Percentiles rank a stretch among this genome's conserved stretches.
Conservation (phyloP, 208 protist genomes). For the Phytomonas sp. region DNA sequence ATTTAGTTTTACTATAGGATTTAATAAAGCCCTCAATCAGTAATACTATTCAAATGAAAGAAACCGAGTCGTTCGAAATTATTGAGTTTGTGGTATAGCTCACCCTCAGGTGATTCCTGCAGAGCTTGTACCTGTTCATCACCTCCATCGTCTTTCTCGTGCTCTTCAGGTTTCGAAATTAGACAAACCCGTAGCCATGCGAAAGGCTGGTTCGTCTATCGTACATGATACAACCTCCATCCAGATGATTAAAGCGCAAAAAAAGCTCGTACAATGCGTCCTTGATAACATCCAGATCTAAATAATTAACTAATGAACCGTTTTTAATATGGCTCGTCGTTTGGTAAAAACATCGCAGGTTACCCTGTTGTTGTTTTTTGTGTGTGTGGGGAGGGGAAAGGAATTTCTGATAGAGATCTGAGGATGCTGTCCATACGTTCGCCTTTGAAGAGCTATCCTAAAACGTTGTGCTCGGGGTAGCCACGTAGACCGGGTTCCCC, state of each 20-base stretch:
- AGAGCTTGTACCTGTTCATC: conserved; percentile 67
- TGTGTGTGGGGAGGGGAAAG: neutral
- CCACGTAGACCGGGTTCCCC: conserved; percentile 29
- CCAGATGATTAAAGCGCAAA: conserved; percentile 54
- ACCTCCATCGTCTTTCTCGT: conserved; percentile 44
- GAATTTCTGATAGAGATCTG: conserved; percentile 13
- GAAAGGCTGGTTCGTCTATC: conserved; percentile 57
- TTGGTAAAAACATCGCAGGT: conserved; percentile 21
- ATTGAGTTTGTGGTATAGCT: conserved; percentile 64
- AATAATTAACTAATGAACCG: conserved; percentile 81
- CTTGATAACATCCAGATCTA: conserved; percentile 51
- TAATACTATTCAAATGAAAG: neutral
- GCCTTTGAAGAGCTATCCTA: conserved; percentile 20
- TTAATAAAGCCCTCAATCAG: neutral
- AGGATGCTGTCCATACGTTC: conserved; percentile 15
- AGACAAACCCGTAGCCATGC: conserved; percentile 73
- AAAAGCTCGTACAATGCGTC: conserved; percentile 57
- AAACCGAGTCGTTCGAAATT: conserved; percentile 28
- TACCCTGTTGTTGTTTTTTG: conserved; percentile 26
- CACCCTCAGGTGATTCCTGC: conserved; percentile 68
- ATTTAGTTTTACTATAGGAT: neutral
- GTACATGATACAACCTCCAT: conserved; percentile 65
- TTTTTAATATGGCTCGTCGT: conserved; percentile 64
- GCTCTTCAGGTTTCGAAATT: conserved; percentile 50
- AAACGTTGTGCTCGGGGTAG: conserved; percentile 9